These are phyloP conservation scores for Chrysoporthe austroafricana DNA, from an alignment of 2,329 filamentous ascomycete species.

Conservation along the genomic window DNA sequence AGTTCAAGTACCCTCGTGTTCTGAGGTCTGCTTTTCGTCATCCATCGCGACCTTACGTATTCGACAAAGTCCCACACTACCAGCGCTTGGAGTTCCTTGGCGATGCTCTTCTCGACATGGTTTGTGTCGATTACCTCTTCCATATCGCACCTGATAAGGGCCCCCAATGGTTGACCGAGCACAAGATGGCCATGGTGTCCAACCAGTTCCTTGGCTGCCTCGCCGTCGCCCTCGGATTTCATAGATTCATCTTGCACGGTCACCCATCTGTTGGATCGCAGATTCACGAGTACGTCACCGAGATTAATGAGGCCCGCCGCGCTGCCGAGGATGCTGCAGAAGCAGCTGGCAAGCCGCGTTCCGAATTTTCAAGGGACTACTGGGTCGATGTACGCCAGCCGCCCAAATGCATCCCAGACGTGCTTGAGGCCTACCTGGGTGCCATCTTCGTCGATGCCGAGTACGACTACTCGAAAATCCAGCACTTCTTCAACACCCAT, in stretches of 20 bases:
- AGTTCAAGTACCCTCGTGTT: slow-evolving; percentile 75
- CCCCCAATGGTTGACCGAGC: slow-evolving; percentile 96
- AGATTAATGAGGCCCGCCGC: slow-evolving; percentile 51
- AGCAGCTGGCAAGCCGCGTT: slow-evolving; percentile 39
- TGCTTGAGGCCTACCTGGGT: slow-evolving; percentile 86
- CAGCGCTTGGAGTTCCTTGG: slow-evolving; percentile 92
- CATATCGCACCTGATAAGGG: slow-evolving; percentile 75
- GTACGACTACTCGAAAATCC: slow-evolving; percentile 76
- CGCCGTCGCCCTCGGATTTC: slow-evolving; percentile 76
- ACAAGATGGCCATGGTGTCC: slow-evolving; percentile 99
- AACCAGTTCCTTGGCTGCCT: slow-evolving; percentile 91
- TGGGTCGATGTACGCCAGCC: slow-evolving; percentile 68
- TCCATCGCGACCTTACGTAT: slow-evolving; percentile 75
- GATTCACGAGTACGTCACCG: slow-evolving; percentile 58
- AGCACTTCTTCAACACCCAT: slow-evolving; percentile 75
- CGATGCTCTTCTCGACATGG: slow-evolving; percentile 86
- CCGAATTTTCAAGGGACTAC: slow-evolving; percentile 62
- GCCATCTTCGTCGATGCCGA: slow-evolving; percentile 88
- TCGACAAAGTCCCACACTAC: slow-evolving; percentile 82
- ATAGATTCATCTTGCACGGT: slow-evolving; percentile 70
- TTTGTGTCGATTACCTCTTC: slow-evolving; percentile 81
- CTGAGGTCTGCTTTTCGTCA: slow-evolving; percentile 87
- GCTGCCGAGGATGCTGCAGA: slow-evolving; percentile 41
- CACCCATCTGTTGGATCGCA: slow-evolving; percentile 47
- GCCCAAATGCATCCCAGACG: slow-evolving; percentile 79